phyloP scores from a whole-genome alignment of 139 green algal species.

The Chlamydomonas sphaeroides region DNA sequence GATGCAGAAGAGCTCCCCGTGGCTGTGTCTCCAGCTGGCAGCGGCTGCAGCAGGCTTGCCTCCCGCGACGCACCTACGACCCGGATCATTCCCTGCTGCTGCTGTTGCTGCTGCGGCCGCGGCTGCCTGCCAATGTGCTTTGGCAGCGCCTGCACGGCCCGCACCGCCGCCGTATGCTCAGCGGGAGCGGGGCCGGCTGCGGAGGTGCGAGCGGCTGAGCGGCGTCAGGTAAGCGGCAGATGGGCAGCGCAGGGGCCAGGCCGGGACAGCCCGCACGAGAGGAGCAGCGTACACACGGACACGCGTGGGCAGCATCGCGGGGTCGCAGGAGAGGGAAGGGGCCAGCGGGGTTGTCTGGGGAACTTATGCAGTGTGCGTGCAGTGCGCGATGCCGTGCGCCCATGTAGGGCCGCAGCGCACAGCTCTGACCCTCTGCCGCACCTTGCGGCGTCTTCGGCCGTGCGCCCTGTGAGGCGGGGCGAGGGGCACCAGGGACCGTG shows the following conservation, averaged over 20 bases:
- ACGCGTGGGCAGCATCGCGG: no score
- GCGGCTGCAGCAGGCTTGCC: neutral
- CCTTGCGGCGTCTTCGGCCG: conserved; percentile 34
- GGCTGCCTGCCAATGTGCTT: neutral
- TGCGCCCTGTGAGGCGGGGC: neutral
- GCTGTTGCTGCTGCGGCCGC: neutral
- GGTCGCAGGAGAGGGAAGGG: no score
- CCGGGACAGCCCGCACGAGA: no score
- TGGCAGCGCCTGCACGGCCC: neutral
- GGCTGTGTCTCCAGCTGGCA: neutral
- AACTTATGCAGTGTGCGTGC: no score
- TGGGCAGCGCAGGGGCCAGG: no score
- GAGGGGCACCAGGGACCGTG: no score
- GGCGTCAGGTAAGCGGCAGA: no score
- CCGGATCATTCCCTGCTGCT: neutral
- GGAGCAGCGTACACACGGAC: no score
- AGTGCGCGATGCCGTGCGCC: no score
- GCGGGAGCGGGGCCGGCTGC: no score
- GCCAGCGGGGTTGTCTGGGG: no score
- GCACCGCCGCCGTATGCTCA: neutral
- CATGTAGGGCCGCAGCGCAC: neutral
- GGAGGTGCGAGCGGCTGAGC: no score
- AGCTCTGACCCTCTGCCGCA: neutral
- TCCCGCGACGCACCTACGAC: conserved; percentile 25
- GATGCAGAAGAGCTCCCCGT: neutral